Conservation (phyloP, 768 basidiomycete genomes). For the Panus rudis region DNA sequence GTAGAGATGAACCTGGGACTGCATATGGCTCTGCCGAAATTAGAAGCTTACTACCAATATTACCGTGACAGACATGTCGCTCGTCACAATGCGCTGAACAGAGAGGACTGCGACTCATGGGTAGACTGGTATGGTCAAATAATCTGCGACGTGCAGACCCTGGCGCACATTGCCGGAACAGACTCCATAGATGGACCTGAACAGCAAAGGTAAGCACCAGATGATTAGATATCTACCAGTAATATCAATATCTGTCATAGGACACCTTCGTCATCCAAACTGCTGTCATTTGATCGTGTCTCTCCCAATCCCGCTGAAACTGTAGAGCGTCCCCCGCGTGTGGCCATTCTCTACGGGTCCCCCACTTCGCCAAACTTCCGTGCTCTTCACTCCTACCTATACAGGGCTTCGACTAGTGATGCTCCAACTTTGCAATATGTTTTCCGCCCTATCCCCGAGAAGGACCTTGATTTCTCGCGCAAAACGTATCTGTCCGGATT, state of each 20-base stretch:
- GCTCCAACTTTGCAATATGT: slow-evolving; percentile 61
- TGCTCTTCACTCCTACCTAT: slow-evolving; percentile 60
- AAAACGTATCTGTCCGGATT: slow-evolving; percentile 71
- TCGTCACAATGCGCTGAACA: slow-evolving; percentile 18
- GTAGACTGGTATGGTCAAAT: slow-evolving; percentile 78
- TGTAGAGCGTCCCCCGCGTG: slow-evolving; percentile 43
- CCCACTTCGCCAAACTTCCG: slow-evolving; percentile 61
- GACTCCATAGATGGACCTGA: slow-evolving; percentile 37
- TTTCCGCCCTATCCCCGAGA: slow-evolving; percentile 58
- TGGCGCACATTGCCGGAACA: slow-evolving; percentile 44
- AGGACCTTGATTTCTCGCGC: slow-evolving; percentile 14
- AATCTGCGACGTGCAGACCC: slow-evolving; percentile 59
- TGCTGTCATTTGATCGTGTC: slow-evolving; percentile 76
- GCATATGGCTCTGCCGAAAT: slow-evolving; percentile 70
- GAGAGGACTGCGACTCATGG: slow-evolving; percentile 61
- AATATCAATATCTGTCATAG: no score
- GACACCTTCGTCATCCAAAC: no score
- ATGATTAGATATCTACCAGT: no score
- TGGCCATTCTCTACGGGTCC: slow-evolving; percentile 75
- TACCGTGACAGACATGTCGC: slow-evolving; percentile 39
- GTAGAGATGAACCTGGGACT: slow-evolving; percentile 71
- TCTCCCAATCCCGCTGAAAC: slow-evolving; percentile 42
- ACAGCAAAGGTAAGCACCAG: slow-evolving; percentile 12
- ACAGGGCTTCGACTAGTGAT: slow-evolving; percentile 37
- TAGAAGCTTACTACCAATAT: slow-evolving; percentile 79